phyloP scores from a whole-genome alignment of 2,329 filamentous ascomycete species.

The Diaporthe sp. region DNA sequence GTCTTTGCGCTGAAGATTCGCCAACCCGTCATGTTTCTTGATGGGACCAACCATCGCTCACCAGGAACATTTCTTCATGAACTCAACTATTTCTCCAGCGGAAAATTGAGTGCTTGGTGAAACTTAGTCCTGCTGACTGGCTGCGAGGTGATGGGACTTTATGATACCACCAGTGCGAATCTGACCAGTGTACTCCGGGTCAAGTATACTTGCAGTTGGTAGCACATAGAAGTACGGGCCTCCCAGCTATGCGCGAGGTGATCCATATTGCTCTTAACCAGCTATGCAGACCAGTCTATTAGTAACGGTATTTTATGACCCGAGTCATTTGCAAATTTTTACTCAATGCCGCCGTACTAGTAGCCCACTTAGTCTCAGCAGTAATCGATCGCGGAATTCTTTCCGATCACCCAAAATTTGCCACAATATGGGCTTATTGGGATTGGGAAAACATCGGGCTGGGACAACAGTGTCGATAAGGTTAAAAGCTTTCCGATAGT shows the following conservation, averaged over 20 bases:
- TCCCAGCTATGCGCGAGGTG: background rate
- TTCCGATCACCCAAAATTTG: background rate
- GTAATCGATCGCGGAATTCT: background rate
- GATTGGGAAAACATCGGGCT: no score
- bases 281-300: background rate
- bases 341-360: background rate
- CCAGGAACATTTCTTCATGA: no score
- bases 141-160: no score
- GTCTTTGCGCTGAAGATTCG: no score
- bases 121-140: no score
- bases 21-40: no score
- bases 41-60: no score
- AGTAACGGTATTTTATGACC: background rate
- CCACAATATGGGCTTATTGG: background rate
- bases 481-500: background rate
- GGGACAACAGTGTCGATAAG: background rate
- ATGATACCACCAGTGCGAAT: no score
- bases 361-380: background rate
- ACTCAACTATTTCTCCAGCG: no score
- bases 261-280: background rate
- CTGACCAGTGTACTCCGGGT: no score
- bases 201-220: no score
- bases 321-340: background rate
- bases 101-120: no score
- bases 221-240: background rate